Conservation (phyloP, 1,284 basidiomycete species). For the Heliocybe sulcata region DNA sequence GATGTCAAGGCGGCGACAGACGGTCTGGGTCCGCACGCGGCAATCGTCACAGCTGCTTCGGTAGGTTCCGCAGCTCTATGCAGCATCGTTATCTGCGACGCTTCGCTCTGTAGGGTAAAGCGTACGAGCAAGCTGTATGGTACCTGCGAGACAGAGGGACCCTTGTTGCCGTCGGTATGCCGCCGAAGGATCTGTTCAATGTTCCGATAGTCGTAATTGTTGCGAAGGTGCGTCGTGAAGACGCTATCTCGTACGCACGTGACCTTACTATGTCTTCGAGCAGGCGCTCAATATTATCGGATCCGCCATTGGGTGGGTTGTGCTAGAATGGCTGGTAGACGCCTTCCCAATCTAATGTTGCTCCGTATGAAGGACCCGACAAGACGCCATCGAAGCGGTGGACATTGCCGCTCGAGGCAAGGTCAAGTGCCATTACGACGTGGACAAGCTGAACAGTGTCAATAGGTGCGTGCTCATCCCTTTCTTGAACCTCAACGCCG, state of each 20-base stretch:
- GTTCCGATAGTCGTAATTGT: constrained; percentile 53
- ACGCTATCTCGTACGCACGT: background rate
- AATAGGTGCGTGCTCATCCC: constrained; percentile 28
- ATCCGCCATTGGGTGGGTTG: constrained; percentile 46
- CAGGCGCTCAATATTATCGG: constrained; percentile 51
- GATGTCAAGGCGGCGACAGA: constrained; percentile 51
- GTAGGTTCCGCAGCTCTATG: constrained; percentile 22
- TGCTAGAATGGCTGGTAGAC: background rate
- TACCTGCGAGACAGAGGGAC: constrained; percentile 53
- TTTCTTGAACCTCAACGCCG: background rate
- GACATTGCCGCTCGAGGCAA: constrained; percentile 57
- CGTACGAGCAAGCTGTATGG: constrained; percentile 58
- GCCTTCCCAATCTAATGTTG: background rate
- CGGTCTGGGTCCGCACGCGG: constrained; percentile 62
- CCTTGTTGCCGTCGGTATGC: constrained; percentile 59
- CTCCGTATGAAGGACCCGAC: constrained; percentile 34
- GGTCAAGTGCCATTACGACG: constrained; percentile 46
- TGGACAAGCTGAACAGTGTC: constrained; percentile 40
- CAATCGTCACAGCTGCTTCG: constrained; percentile 43
- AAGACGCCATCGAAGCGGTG: constrained; percentile 61
- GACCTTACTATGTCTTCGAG: background rate
- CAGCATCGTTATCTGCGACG: background rate
- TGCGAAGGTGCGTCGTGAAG: constrained; percentile 35
- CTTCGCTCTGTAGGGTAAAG: constrained; percentile 15
- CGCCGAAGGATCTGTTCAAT: constrained; percentile 32